Evolutionary conservation across 768 basidiomycete species (phyloP).

Genomic region (Amanita subjunquillea): DNA sequence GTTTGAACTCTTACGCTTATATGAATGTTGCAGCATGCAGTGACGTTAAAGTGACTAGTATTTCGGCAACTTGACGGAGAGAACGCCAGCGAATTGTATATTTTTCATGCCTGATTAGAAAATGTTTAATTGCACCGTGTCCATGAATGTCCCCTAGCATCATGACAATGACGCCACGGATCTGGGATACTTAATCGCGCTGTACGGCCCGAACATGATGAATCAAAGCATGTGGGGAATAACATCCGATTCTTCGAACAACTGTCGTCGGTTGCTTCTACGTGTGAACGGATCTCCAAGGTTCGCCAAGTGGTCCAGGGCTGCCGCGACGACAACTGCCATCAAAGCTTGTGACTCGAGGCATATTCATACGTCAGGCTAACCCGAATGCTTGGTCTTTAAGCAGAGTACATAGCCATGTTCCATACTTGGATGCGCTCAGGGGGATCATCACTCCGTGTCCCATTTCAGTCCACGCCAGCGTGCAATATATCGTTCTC

Average conservation of each 20-base stretch:
- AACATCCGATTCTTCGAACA: neutral
- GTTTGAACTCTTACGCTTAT: constrained; percentile 13
- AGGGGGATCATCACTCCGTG: neutral
- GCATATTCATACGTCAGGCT: neutral
- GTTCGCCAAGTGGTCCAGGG: neutral
- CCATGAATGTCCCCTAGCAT: constrained; percentile 9
- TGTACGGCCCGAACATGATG: constrained; percentile 2
- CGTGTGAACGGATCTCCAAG: constrained; percentile 1
- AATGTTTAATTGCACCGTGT: constrained; percentile 6
- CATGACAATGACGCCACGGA: constrained; percentile 5
- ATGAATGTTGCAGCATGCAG: constrained; percentile 14
- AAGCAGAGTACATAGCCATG: neutral
- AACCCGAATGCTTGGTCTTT: neutral
- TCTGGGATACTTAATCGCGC: constrained; percentile 2
- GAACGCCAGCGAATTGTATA: constrained; percentile 7
- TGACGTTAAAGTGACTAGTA: constrained; percentile 17
- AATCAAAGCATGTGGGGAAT: neutral
- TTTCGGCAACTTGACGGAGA: constrained; percentile 35
- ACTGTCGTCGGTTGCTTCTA: constrained; percentile 1
- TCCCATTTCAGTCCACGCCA: neutral
- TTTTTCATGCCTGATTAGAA: constrained; percentile 8
- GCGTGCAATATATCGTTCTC: neutral
- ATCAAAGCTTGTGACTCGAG: constrained; percentile 6
- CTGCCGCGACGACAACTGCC: neutral
- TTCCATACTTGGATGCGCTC: neutral